A percentile compares a stretch with the other conserved stretches of the same genome.
These are phyloP conservation scores for Sarocladiaceae sp. DNA, from an alignment of 2,329 filamentous ascomycete species.

Conservation along the genomic window DNA sequence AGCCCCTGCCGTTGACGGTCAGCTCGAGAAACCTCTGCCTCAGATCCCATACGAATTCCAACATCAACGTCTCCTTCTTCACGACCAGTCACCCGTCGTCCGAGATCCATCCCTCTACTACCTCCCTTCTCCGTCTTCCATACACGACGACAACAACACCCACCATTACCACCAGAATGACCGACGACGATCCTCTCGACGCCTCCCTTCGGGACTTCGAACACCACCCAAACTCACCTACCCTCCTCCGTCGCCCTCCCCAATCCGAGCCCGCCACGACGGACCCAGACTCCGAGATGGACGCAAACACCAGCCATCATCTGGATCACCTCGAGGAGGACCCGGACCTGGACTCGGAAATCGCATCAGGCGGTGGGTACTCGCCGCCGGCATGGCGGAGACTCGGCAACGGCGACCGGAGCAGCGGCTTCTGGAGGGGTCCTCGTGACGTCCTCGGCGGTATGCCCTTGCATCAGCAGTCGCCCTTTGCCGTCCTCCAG, in stretches of 20 bases:
- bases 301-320: slow-evolving; percentile 6
- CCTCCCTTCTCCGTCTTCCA: slow-evolving; percentile 15
- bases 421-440: slow-evolving; percentile 54
- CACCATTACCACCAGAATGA: slow-evolving; percentile 18
- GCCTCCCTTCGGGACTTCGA: slow-evolving; percentile 50
- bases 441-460: slow-evolving; percentile 35
- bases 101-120: slow-evolving; percentile 21
- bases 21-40: slow-evolving; percentile 21
- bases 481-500: slow-evolving; percentile 2
- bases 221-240: slow-evolving; percentile 34
- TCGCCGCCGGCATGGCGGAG: slow-evolving; percentile 56
- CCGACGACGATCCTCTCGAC: slow-evolving; percentile 38
- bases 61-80: slow-evolving; percentile 21
- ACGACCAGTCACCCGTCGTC: slow-evolving; percentile 26
- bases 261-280: slow-evolving; percentile 27
- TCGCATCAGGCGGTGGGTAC: slow-evolving; percentile 48
- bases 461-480: slow-evolving; percentile 1
- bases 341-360: slow-evolving; percentile 35
- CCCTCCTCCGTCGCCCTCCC: slow-evolving; percentile 20
- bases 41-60: slow-evolving; percentile 16
- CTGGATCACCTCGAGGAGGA: slow-evolving; percentile 20
- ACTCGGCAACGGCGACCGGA: slow-evolving; percentile 52
- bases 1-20: neutral
- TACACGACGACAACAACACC: slow-evolving; percentile 11
- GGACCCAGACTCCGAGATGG: slow-evolving; percentile 5